Evolutionary conservation across 331 rosid species (phyloP).

Genomic region (Spiraea crenata): DNA sequence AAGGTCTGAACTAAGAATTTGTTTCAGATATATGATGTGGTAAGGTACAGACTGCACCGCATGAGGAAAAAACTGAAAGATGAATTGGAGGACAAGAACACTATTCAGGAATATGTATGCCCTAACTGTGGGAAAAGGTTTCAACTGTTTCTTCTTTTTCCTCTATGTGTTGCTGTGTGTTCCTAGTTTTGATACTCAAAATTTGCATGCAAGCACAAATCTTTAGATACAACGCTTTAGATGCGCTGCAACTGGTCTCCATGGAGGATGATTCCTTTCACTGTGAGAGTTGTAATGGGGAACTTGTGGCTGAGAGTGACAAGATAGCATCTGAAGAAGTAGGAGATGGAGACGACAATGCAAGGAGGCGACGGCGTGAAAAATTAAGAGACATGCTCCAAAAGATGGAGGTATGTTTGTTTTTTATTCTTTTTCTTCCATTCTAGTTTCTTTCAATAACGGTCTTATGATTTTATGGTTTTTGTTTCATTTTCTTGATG

Average conservation of each 20-base stretch:
- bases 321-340: slow-evolving; percentile 88
- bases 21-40: slow-evolving; percentile 87
- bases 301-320: slow-evolving; percentile 89
- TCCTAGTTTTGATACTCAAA: neutral
- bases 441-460: neutral
- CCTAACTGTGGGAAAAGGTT: slow-evolving; percentile 91
- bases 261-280: slow-evolving; percentile 86
- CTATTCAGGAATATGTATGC: slow-evolving; percentile 89
- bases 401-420: slow-evolving; percentile 75
- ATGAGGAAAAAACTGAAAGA: slow-evolving; percentile 97
- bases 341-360: slow-evolving; percentile 94
- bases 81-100: slow-evolving; percentile 97
- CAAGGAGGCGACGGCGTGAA: slow-evolving; percentile 85
- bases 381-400: slow-evolving; percentile 93
- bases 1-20: slow-evolving; percentile 31
- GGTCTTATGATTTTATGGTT: neutral
- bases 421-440: neutral
- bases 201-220: slow-evolving; percentile 15
- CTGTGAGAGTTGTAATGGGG: slow-evolving; percentile 89
- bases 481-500: slow-evolving; percentile 3
- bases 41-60: slow-evolving; percentile 93
- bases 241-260: slow-evolving; percentile 85
- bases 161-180: neutral
- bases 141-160: slow-evolving; percentile 16
- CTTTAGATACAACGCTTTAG: slow-evolving; percentile 89